Evolutionary conservation across 2,329 filamentous ascomycete species (phyloP).

Genomic region (Penicillium crustosum): DNA sequence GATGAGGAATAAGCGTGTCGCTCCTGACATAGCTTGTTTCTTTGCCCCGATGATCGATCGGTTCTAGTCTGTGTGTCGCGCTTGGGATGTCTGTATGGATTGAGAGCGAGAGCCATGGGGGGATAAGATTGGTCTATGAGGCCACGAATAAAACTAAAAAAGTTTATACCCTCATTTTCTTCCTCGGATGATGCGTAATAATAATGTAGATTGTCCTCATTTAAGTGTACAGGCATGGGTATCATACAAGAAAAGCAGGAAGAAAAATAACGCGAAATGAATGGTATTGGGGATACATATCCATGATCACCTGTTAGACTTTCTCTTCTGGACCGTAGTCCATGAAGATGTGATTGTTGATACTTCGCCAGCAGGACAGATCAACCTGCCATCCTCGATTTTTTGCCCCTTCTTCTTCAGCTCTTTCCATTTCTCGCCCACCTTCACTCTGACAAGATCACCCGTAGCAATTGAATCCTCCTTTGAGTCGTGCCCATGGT

Average conservation of each 20-base stretch:
- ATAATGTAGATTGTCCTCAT: background rate
- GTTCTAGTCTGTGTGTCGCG: constrained; percentile 12
- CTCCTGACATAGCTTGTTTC: constrained; percentile 11
- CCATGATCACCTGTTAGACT: background rate
- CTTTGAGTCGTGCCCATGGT: constrained; percentile 78
- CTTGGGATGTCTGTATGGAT: constrained; percentile 16
- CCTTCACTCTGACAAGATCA: constrained; percentile 73
- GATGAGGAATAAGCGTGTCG: constrained; percentile 83
- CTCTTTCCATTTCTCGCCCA: constrained; percentile 67
- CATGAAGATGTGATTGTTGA: background rate
- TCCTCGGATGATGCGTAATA: background rate
- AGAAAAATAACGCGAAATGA: background rate
- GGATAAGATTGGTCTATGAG: constrained; percentile 25
- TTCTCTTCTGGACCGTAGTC: background rate
- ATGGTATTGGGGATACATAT: background rate
- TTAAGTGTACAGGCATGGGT: background rate
- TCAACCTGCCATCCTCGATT: constrained; percentile 50
- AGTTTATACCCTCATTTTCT: constrained; percentile 23
- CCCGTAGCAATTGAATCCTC: constrained; percentile 90
- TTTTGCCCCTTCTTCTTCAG: constrained; percentile 69
- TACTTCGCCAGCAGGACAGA: constrained; percentile 31
- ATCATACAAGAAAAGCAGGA: background rate
- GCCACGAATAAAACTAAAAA: constrained; percentile 26
- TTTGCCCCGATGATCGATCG: constrained; percentile 16
- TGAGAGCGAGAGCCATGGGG: constrained; percentile 18